Conservation (phyloP, 2,329 filamentous ascomycete genomes). For the Claviceps spartinae region DNA sequence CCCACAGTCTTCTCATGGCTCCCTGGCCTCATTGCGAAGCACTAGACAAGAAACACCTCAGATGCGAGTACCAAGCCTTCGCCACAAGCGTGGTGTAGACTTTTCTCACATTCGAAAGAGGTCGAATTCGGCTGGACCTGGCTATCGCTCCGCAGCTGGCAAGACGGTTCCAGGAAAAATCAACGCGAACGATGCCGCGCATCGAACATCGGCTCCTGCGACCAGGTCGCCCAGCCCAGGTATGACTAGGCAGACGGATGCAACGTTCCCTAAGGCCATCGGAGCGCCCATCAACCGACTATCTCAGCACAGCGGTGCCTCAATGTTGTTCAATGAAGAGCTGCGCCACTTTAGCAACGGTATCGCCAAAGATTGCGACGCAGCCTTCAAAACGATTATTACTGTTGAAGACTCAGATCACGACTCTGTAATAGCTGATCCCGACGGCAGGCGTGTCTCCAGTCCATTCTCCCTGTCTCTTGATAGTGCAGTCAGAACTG, state of each 20-base stretch:
- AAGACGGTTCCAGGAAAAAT: conserved; percentile 8
- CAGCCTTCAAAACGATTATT: conserved; percentile 66
- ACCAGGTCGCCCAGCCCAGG: conserved; percentile 17
- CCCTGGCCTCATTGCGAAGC: conserved; percentile 37
- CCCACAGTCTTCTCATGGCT: conserved; percentile 24
- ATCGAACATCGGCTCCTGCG: conserved; percentile 9
- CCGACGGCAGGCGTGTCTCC: conserved; percentile 19
- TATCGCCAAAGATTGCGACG: conserved; percentile 80
- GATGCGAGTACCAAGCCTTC: conserved; percentile 27
- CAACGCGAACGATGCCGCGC: conserved; percentile 9
- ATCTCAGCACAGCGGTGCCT: conserved; percentile 12
- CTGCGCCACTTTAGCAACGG: conserved; percentile 72
- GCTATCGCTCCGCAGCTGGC: conserved; percentile 4
- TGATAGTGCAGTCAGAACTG: conserved; percentile 17
- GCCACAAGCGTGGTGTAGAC: conserved; percentile 40
- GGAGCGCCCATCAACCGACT: conserved; percentile 8
- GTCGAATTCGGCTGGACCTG: conserved; percentile 17
- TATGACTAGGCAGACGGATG: conserved; percentile 13
- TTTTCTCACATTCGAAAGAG: conserved; percentile 36
- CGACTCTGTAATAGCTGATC: conserved; percentile 20
- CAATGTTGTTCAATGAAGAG: conserved; percentile 51
- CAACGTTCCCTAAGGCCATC: conserved; percentile 14
- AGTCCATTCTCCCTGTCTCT: conserved; percentile 31
- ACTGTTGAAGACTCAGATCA: conserved; percentile 25
- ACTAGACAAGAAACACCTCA: conserved; percentile 29